These are phyloP conservation scores for Oxytropis ochrocephala DNA, from an alignment of 306 rosid species.

Conservation along the genomic window DNA sequence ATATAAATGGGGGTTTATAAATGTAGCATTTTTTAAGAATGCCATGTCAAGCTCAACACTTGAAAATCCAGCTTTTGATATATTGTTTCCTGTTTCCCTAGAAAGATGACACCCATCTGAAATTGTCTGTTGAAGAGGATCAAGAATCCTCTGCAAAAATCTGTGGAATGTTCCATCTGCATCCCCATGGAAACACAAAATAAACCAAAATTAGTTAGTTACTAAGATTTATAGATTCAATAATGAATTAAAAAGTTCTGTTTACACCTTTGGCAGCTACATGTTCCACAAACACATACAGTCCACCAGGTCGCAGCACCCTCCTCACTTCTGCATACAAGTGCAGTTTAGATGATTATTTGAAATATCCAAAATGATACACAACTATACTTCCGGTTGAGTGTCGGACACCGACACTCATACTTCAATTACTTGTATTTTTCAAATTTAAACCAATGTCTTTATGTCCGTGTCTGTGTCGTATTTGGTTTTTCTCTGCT, in stretches of 20 bases:
- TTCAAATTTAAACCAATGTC: too few species aligned
- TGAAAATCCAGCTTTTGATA: slow-evolving; percentile 65
- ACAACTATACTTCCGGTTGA: too few species aligned
- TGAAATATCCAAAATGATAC: neutral
- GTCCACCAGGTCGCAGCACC: slow-evolving; percentile 76
- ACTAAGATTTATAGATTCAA: neutral
- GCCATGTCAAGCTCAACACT: slow-evolving; percentile 42
- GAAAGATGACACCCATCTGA: slow-evolving; percentile 78
- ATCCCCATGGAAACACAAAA: slow-evolving; percentile 14
- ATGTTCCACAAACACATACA: slow-evolving; percentile 69
- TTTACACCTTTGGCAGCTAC: slow-evolving; percentile 74
- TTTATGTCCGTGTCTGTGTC: too few species aligned
- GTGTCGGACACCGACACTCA: too few species aligned
- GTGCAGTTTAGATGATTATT: neutral
- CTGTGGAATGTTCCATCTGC: slow-evolving; percentile 64
- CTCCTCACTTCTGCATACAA: slow-evolving; percentile 61
- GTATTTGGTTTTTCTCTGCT: too few species aligned
- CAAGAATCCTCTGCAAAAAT: slow-evolving; percentile 52
- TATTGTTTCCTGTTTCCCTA: slow-evolving; percentile 48
- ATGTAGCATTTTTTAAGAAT: slow-evolving; percentile 40
- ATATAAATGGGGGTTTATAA: slow-evolving; percentile 57
- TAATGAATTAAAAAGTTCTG: slow-evolving; percentile 11
- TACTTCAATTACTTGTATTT: too few species aligned
- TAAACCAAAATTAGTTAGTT: neutral
- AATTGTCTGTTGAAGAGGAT: slow-evolving; percentile 67